Percentiles rank a stretch among this genome's conserved stretches.
Evolutionary conservation across 2,329 filamentous ascomycete genomes (phyloP).

Genomic region (Verticillium albo-atrum): DNA sequence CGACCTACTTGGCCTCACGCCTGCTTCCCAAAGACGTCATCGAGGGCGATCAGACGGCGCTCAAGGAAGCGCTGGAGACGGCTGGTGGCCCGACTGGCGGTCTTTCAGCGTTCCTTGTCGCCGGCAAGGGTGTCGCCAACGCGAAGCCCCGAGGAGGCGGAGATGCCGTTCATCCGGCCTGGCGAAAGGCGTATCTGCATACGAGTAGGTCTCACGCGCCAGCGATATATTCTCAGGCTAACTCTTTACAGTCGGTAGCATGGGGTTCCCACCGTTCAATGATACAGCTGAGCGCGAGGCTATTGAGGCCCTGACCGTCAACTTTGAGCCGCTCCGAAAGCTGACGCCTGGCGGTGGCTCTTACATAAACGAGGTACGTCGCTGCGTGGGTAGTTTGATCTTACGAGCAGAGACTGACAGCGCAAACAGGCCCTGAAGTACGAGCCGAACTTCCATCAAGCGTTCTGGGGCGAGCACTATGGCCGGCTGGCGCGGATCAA

Average conservation of each 20-base stretch:
- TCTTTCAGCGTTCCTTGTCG: constrained; percentile 33
- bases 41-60: constrained; percentile 23
- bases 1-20: constrained; percentile 35
- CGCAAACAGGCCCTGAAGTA: constrained; percentile 1
- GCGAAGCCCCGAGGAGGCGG: constrained; percentile 38
- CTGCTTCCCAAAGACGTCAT: constrained; percentile 35
- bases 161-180: constrained; percentile 43
- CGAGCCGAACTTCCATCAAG: constrained; percentile 13
- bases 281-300: constrained; percentile 19
- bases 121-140: constrained; percentile 38
- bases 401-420: neutral
- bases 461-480: constrained; percentile 15
- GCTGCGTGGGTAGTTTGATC: constrained; percentile 1
- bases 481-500: constrained; percentile 10
- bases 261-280: constrained; percentile 26
- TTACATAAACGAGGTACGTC: constrained; percentile 14
- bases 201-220: constrained; percentile 25
- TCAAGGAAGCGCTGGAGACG: constrained; percentile 30
- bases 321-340: constrained; percentile 28
- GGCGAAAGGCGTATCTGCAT: constrained; percentile 35
- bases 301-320: constrained; percentile 17
- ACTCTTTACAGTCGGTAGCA: constrained; percentile 20
- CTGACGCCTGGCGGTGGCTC: constrained; percentile 13
- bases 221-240: constrained; percentile 1
- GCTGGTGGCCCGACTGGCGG: constrained; percentile 15